Conservation (phyloP, 78 protist genomes). For the Salpingoeca rosetta region DNA sequence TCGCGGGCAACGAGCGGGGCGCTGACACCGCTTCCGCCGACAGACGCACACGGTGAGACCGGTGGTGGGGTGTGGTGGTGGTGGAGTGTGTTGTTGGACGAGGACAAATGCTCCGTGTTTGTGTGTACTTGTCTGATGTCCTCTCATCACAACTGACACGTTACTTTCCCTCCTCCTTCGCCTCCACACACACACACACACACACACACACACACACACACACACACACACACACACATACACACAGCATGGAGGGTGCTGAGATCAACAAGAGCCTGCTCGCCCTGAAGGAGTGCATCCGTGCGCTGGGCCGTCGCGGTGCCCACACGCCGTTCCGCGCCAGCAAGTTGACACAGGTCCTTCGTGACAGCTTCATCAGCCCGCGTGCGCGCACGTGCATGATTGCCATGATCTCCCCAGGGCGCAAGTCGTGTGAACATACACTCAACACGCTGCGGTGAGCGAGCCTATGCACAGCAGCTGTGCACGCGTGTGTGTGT, state of each 20-base stretch:
- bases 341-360: constrained; percentile 73
- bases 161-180: background rate
- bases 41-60: constrained; percentile 68
- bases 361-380: constrained; percentile 83
- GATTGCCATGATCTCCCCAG: constrained; percentile 84
- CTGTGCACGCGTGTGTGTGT: background rate
- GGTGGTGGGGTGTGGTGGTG: too few species aligned
- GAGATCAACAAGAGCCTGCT: constrained; percentile 86
- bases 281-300: constrained; percentile 90
- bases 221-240: too few species aligned
- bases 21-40: constrained; percentile 71
- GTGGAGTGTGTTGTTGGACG: too few species aligned
- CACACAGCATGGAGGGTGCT: constrained; percentile 76
- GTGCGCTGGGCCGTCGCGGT: constrained; percentile 63
- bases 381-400: constrained; percentile 71
- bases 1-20: constrained; percentile 86
- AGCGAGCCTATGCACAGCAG: constrained; percentile 74
- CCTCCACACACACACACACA: too few species aligned
- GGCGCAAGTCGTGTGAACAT: constrained; percentile 59
- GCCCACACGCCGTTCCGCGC: constrained; percentile 87
- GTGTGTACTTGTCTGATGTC: too few species aligned
- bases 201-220: too few species aligned
- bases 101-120: too few species aligned
- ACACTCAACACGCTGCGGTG: constrained; percentile 88
- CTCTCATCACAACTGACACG: too few species aligned